Conservation (phyloP, 164 flowering plant genomes). For the Umbellularia californica region DNA sequence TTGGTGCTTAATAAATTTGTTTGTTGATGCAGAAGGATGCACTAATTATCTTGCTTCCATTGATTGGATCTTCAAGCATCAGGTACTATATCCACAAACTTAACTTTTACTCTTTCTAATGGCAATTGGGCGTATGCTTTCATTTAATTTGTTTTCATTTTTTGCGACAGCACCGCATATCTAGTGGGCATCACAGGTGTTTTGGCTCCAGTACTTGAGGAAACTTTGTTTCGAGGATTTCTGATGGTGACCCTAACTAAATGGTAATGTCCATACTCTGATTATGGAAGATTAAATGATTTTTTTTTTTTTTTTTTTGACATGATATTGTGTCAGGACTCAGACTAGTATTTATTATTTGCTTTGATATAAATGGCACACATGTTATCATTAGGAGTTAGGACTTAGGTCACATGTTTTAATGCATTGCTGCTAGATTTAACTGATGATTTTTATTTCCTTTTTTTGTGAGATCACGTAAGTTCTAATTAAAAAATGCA, state of each 20-base stretch:
- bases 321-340: not conserved
- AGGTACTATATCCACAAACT: constrained; percentile 47
- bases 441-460: not conserved
- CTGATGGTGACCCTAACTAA: constrained; percentile 84
- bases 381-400: not conserved
- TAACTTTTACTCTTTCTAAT: not conserved
- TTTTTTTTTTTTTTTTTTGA: not conserved
- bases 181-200: constrained; percentile 84
- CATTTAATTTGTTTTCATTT: constrained; percentile 13
- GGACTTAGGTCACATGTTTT: not conserved
- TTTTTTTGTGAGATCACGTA: no score
- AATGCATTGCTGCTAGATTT: not conserved
- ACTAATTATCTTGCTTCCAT: constrained; percentile 72
- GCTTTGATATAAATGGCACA: not conserved
- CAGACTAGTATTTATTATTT: not conserved
- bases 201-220: constrained; percentile 91
- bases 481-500: no score
- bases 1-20: not conserved
- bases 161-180: constrained; percentile 63
- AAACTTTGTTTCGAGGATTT: constrained; percentile 90
- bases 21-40: constrained; percentile 74
- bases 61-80: constrained; percentile 84
- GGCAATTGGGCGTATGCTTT: not conserved
- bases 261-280: constrained; percentile 44
- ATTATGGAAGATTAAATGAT: not conserved